Evolutionary conservation across 768 basidiomycete genomes (phyloP), one percentile per base, ranked within the genome.

Genomic region (Pleurotus tuoliensis): DNA sequence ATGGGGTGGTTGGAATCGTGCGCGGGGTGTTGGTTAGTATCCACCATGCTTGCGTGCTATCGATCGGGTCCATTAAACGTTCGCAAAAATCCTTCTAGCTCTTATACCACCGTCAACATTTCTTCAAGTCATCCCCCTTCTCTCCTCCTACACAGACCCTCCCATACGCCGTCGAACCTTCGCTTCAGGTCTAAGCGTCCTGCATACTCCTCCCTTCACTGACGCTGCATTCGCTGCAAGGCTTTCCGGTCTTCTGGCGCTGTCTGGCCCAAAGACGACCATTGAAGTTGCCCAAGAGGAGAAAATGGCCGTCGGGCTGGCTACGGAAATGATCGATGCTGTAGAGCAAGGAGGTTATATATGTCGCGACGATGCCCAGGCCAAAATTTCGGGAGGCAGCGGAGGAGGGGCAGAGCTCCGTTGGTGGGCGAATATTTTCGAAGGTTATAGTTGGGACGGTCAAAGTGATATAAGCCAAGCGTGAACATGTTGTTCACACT

Each of bases 1-100:
- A 0, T 98, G 94, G 94, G 92, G 92, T 24, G 85, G 89, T 1
- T 97, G 94, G 94, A 96, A 95, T 66, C 85, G 94, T 57, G 94
- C 92, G 5, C 75, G 94, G 61, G 94, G 94, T 48, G 88, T 96
- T 54, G 88, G 94, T 92, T 68, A 68, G 87, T 64, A 18, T 3
- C 40, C 58, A 20, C 45, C 47, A 63, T 39, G 5, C 16, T 43
- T 50, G 61, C 38, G 16, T 37, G 43, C 39, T 38, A 7, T 5
- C 27, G 8, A 11, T 34, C 13, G 16, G 41, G 22, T 22, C 47
- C 20, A 16, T 51, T 11, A 58, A 49, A 34, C 25, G 24, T 18
- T 9, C 11, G n/a, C 8, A 22, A n/a, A 20, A 16, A 41, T 55
- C 27, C 55, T 45, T 20, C 24, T 51, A 94, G 95, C 95, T 4